Conservation (phyloP, 495 filamentous ascomycete species). For the Aspergillus ostianus region DNA sequence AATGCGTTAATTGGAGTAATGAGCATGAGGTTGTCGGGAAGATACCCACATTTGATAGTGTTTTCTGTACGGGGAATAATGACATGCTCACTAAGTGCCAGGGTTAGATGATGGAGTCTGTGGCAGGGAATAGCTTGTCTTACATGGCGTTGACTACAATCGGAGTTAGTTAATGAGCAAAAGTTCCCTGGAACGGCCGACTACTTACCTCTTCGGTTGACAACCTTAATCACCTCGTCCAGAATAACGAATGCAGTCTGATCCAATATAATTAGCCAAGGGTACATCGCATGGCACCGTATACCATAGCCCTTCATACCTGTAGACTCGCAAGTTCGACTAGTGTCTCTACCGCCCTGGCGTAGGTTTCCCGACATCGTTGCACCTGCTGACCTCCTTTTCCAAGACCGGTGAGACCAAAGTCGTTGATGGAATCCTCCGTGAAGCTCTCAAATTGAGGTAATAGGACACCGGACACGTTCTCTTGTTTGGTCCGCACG, state of each 20-base stretch:
- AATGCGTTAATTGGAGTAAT: constrained; percentile 17
- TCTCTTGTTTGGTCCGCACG: constrained; percentile 92
- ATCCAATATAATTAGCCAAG: constrained; percentile 7
- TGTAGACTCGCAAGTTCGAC: constrained; percentile 95
- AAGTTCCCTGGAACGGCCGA: neutral
- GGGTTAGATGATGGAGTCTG: neutral
- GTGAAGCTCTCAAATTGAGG: constrained; percentile 87
- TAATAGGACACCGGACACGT: constrained; percentile 93
- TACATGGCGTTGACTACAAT: constrained; percentile 87
- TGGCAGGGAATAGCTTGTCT: constrained; percentile 26
- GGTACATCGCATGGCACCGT: neutral
- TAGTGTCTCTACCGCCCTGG: constrained; percentile 92
- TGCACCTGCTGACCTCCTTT: constrained; percentile 98
- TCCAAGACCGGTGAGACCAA: constrained; percentile 91
- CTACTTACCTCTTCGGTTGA: constrained; percentile 82
- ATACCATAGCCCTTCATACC: constrained; percentile 33
- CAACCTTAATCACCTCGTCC: constrained; percentile 98
- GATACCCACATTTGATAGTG: constrained; percentile 83
- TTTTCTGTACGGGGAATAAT: constrained; percentile 98
- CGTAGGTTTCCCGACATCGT: constrained; percentile 92
- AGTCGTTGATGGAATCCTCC: constrained; percentile 86
- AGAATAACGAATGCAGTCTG: constrained; percentile 96
- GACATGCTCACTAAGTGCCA: constrained; percentile 69
- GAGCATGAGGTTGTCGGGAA: neutral
- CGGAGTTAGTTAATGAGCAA: constrained; percentile 24